Percentiles rank a stretch among this genome's conserved stretches.
Evolutionary conservation across 768 basidiomycete genomes (phyloP).

Genomic region (Lentinula raphanica): DNA sequence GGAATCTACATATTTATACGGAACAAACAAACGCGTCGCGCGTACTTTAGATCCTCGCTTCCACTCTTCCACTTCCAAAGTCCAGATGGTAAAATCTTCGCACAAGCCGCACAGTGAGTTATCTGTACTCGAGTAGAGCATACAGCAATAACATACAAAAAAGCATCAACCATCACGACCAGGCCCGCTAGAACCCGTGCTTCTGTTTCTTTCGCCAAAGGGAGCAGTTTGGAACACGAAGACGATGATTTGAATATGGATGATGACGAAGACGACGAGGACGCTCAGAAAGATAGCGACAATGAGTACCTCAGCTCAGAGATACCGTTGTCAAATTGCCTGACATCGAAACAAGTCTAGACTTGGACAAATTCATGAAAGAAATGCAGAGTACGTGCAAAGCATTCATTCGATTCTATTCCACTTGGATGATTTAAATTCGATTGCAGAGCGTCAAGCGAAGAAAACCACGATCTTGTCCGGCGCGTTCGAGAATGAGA

Average conservation of each 20-base stretch:
- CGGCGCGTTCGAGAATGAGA: constrained; percentile 24
- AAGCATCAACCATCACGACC: constrained; percentile 1
- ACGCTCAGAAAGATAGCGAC: constrained; percentile 9
- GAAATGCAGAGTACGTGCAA: constrained; percentile 17
- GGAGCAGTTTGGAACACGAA: constrained; percentile 5
- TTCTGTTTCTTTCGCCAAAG: constrained; percentile 15
- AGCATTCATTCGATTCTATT: background rate
- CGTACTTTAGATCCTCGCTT: background rate
- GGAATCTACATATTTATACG: no score
- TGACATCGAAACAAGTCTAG: background rate
- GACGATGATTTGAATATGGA: constrained; percentile 5
- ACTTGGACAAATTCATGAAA: constrained; percentile 9
- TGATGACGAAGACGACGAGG: background rate
- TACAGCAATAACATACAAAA: background rate
- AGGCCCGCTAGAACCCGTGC: constrained; percentile 16
- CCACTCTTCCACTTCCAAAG: background rate
- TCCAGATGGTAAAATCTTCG: constrained; percentile 23
- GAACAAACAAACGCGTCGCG: constrained; percentile 13
- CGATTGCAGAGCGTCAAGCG: constrained; percentile 21
- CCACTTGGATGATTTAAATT: background rate
- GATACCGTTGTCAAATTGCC: no score
- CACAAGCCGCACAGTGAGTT: constrained; percentile 9
- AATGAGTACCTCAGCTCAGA: background rate
- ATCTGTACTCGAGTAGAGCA: background rate
- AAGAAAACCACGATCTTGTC: constrained; percentile 21